Conservation (phyloP, 768 basidiomycete species). For the Boletus fagicola region DNA sequence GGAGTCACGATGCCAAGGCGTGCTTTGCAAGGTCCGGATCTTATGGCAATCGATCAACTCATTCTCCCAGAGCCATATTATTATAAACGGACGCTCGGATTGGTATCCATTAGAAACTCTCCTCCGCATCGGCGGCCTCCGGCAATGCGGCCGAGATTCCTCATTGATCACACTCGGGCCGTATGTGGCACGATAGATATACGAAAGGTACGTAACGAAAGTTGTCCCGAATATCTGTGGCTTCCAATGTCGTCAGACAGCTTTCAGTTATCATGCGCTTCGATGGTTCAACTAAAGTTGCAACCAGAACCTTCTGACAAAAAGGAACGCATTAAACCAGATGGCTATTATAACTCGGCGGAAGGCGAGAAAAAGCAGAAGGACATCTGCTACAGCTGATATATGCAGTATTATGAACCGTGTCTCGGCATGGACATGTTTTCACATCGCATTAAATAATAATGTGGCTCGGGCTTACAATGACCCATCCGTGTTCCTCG, state of each 20-base stretch:
- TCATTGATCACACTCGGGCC: neutral
- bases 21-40: slow-evolving; percentile 3
- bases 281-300: neutral
- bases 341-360: neutral
- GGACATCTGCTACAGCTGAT: neutral
- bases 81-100: slow-evolving; percentile 1
- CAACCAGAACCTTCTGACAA: neutral
- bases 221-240: neutral
- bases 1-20: neutral
- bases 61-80: neutral
- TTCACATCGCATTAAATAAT: neutral
- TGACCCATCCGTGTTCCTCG: neutral
- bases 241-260: neutral
- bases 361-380: neutral
- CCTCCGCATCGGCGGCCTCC: neutral
- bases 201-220: neutral
- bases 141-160: slow-evolving; percentile 2
- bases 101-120: neutral
- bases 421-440: neutral
- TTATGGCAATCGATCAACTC: neutral
- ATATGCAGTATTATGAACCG: too few relatives aligned
- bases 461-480: neutral
- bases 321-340: neutral
- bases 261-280: neutral
- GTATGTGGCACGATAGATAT: neutral